Evolutionary conservation across 768 basidiomycete genomes (phyloP).

Genomic region (Symmetrospora coprosmae): DNA sequence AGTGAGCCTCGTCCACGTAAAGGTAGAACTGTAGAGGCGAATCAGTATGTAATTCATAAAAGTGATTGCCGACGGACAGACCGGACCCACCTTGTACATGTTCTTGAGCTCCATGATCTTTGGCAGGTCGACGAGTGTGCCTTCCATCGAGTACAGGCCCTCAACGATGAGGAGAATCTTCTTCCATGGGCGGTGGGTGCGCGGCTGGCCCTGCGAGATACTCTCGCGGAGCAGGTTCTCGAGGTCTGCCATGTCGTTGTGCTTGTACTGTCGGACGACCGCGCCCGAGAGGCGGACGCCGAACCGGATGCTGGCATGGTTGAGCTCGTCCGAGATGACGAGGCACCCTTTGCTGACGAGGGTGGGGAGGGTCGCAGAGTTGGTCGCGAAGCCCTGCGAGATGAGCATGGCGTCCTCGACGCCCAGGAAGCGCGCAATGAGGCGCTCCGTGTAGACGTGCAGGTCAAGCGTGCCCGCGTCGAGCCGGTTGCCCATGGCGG

Average conservation of each 20-base stretch:
- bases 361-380: slow-evolving; percentile 83
- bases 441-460: slow-evolving; percentile 62
- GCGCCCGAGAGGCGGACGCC: slow-evolving; percentile 81
- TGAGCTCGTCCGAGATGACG: slow-evolving; percentile 91
- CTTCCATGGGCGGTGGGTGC: slow-evolving; percentile 98
- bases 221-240: slow-evolving; percentile 71
- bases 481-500: slow-evolving; percentile 59
- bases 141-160: slow-evolving; percentile 96
- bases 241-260: slow-evolving; percentile 76
- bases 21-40: slow-evolving; percentile 61
- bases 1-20: slow-evolving; percentile 94
- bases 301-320: slow-evolving; percentile 87
- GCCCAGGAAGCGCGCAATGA: slow-evolving; percentile 80
- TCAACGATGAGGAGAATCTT: slow-evolving; percentile 91
- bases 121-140: slow-evolving; percentile 78
- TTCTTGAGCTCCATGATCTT: slow-evolving; percentile 69
- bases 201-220: slow-evolving; percentile 92
- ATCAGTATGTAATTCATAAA: neutral
- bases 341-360: slow-evolving; percentile 78
- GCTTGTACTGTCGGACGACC: slow-evolving; percentile 83
- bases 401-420: slow-evolving; percentile 77
- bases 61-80: neutral
- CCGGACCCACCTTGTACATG: slow-evolving; percentile 68
- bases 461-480: slow-evolving; percentile 78
- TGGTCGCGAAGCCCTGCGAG: slow-evolving; percentile 95